Evolutionary conservation across 108 stramenopile genomes (phyloP).

Genomic region (Schizochytrium sp.): DNA sequence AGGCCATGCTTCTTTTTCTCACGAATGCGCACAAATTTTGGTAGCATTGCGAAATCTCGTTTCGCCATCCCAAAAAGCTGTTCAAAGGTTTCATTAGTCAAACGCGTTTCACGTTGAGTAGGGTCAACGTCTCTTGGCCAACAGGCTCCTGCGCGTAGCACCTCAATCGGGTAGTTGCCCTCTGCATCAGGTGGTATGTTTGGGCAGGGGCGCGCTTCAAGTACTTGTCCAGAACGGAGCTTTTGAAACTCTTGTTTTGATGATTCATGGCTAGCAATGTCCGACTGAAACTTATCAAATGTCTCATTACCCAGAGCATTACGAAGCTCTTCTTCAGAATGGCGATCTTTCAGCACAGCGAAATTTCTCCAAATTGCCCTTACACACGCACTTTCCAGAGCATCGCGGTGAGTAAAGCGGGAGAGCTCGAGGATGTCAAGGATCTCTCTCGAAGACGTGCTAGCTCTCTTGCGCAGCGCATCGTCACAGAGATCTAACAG

Average conservation of each 20-base stretch:
- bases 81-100: neutral
- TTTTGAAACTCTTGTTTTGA: neutral
- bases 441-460: neutral
- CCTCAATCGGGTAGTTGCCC: neutral
- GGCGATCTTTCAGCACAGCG: slow-evolving; percentile 10
- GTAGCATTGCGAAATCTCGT: neutral
- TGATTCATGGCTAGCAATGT: neutral
- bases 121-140: slow-evolving; percentile 45
- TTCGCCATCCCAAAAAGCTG: slow-evolving; percentile 10
- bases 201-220: neutral
- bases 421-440: neutral
- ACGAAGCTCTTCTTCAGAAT: neutral
- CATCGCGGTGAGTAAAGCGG: neutral
- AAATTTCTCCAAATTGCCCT: slow-evolving; percentile 9
- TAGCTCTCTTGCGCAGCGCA: neutral
- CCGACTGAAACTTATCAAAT: neutral
- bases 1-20: neutral
- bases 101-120: slow-evolving; percentile 15
- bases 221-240: slow-evolving; percentile 28
- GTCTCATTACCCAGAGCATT: neutral
- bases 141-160: neutral
- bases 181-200: neutral
- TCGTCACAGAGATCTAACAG: slow-evolving; percentile 49
- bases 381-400: slow-evolving; percentile 18
- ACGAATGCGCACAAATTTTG: slow-evolving; percentile 36